Conservation (phyloP, 192 early-diverging fungal genomes). For the Jimgerdemannia lactiflua region DNA sequence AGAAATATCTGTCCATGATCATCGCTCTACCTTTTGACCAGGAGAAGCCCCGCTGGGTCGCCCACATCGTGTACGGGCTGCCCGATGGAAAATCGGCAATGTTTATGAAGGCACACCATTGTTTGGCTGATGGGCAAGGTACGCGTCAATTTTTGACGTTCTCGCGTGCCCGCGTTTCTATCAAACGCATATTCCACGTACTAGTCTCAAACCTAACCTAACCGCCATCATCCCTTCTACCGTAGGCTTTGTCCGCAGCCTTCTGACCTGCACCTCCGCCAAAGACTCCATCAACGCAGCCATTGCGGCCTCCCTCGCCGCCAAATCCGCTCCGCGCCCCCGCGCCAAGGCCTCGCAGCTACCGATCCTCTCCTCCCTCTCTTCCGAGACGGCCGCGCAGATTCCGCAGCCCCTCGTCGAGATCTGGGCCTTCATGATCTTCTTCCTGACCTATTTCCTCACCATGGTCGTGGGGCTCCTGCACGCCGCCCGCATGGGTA, state of each 20-base stretch:
- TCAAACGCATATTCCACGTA: neutral
- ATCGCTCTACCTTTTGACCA: conserved; percentile 19
- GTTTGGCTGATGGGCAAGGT: conserved; percentile 29
- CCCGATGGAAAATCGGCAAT: conserved; percentile 16
- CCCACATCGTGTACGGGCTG: conserved; percentile 22
- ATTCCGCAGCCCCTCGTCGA: conserved; percentile 2
- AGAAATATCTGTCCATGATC: conserved; percentile 11
- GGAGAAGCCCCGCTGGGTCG: conserved; percentile 21
- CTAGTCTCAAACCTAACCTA: neutral
- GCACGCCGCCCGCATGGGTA: neutral
- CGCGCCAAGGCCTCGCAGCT: neutral
- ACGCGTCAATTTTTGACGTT: neutral
- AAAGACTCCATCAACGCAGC: neutral
- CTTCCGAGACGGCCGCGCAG: neutral
- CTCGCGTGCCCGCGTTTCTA: neutral
- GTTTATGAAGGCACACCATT: conserved; percentile 34
- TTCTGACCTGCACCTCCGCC: neutral
- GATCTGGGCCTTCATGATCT: conserved; percentile 4
- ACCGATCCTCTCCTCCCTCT: conserved; percentile 4
- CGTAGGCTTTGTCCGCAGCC: neutral
- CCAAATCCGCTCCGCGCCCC: neutral
- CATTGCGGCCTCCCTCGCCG: neutral
- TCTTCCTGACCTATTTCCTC: conserved; percentile 4
- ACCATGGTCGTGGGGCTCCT: conserved; percentile 1
- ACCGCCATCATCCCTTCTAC: neutral